Conservation (phyloP, 495 filamentous ascomycete genomes). For the Podospora comata region DNA sequence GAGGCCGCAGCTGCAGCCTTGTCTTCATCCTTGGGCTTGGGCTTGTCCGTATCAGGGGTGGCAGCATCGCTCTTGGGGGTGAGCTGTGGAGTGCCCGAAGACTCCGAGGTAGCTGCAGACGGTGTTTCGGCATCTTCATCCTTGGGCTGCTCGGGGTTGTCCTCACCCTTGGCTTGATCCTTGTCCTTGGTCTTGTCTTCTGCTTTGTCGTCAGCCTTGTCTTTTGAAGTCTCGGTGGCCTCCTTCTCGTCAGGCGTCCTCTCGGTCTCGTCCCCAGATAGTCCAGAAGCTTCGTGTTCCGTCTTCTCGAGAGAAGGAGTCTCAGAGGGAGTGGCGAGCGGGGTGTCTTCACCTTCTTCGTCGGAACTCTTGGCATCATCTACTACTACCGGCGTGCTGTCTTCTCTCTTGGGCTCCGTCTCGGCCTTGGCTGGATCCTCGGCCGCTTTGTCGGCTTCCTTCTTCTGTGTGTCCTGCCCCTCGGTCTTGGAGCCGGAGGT, state of each 20-base stretch:
- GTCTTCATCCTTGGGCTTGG: constrained; percentile 32
- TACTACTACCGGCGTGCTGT: constrained; percentile 14
- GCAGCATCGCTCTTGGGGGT: constrained; percentile 35
- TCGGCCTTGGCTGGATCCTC: constrained; percentile 17
- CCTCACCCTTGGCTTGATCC: constrained; percentile 12
- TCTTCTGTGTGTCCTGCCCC: constrained; percentile 11
- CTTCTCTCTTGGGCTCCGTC: constrained; percentile 12
- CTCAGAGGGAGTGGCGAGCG: constrained; percentile 25
- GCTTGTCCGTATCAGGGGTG: constrained; percentile 18
- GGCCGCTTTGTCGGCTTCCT: constrained; percentile 15
- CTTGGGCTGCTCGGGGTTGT: constrained; percentile 9
- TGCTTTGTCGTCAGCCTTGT: constrained; percentile 19
- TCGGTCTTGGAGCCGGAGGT: constrained; percentile 20
- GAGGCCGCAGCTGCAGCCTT: constrained; percentile 26
- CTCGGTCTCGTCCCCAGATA: constrained; percentile 9
- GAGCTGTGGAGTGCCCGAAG: constrained; percentile 26
- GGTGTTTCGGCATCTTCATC: constrained; percentile 9
- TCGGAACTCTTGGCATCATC: constrained; percentile 18
- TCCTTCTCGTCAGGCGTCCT: constrained; percentile 9
- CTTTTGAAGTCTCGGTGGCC: not conserved
- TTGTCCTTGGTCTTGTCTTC: constrained; percentile 15
- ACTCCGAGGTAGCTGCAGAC: constrained; percentile 23
- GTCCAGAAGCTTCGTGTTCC: constrained; percentile 17
- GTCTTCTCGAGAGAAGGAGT: constrained; percentile 31
- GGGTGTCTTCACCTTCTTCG: constrained; percentile 27